phyloP scores from a whole-genome alignment of 495 filamentous ascomycete genomes.

The Hypoxylon perforatum region DNA sequence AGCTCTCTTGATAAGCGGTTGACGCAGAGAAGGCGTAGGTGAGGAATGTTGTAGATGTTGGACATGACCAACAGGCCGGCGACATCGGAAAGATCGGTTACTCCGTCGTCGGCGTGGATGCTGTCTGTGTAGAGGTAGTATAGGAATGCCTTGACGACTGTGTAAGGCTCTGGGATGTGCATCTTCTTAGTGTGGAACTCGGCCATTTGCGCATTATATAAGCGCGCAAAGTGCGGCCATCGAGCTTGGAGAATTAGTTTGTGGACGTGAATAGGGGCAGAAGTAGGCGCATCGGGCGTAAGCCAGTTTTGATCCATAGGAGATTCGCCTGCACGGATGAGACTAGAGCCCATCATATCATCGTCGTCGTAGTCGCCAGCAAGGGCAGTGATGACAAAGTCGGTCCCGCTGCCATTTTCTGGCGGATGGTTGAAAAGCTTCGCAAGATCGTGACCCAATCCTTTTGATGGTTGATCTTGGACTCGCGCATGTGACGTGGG shows the following conservation, averaged over 20 bases:
- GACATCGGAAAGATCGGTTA: constrained; percentile 79
- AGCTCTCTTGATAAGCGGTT: constrained; percentile 88
- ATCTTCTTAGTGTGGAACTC: constrained; percentile 96
- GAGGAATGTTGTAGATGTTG: constrained; percentile 95
- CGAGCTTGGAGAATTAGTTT: constrained; percentile 90
- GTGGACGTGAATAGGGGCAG: constrained; percentile 91
- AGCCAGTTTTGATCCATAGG: constrained; percentile 69
- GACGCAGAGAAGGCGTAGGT: constrained; percentile 88
- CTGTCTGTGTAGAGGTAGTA: constrained; percentile 97
- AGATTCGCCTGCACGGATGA: constrained; percentile 52
- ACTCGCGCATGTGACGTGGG: constrained; percentile 53
- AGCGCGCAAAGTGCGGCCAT: constrained; percentile 94
- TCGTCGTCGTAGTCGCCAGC: constrained; percentile 72
- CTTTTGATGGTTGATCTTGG: constrained; percentile 64
- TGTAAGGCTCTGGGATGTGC: constrained; percentile 97
- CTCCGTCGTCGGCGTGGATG: constrained; percentile 72
- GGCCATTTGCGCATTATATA: constrained; percentile 93
- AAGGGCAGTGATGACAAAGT: constrained; percentile 87
- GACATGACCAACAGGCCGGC: constrained; percentile 97
- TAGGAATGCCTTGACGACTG: constrained; percentile 91
- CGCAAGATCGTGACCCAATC: constrained; percentile 83
- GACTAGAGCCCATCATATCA: constrained; percentile 63
- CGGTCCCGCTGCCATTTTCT: constrained; percentile 80
- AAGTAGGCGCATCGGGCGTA: constrained; percentile 71
- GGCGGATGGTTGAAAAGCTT: constrained; percentile 85